Conservation (phyloP, 1,284 basidiomycete genomes). For the Trichosporon sp. region DNA sequence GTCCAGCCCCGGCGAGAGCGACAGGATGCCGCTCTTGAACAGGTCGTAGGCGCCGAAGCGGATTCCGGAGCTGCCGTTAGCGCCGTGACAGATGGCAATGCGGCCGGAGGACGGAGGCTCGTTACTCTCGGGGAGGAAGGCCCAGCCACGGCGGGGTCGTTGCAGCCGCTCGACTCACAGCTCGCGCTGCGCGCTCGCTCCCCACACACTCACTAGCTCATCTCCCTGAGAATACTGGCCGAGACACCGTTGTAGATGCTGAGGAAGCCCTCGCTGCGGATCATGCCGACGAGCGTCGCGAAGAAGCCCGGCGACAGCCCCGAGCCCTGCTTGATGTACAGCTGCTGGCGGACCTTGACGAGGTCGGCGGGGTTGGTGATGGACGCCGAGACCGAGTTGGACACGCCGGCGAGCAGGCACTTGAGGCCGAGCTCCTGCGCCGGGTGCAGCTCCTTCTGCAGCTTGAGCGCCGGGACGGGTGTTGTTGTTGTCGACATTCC, state of each 20-base stretch:
- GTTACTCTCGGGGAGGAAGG: no score
- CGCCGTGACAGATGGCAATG: no score
- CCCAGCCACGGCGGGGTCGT: no score
- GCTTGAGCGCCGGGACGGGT: neutral
- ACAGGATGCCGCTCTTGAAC: constrained; percentile 16
- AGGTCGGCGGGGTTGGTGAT: constrained; percentile 22
- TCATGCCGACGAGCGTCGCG: constrained; percentile 13
- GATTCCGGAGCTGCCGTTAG: constrained; percentile 19
- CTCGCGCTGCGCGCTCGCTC: no score
- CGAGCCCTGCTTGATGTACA: constrained; percentile 18
- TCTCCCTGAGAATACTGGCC: constrained; percentile 17
- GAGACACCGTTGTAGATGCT: constrained; percentile 19
- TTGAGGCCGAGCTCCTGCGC: neutral
- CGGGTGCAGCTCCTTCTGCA: neutral
- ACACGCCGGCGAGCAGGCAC: constrained; percentile 9
- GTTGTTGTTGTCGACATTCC: neutral
- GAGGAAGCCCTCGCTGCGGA: constrained; percentile 15
- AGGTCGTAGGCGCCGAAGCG: constrained; percentile 24
- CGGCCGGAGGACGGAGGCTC: no score
- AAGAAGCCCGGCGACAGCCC: constrained; percentile 15
- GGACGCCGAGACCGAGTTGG: constrained; percentile 14
- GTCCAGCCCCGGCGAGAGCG: constrained; percentile 9
- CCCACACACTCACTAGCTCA: constrained; percentile 14
- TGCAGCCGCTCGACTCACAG: no score
- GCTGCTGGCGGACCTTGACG: constrained; percentile 23